phyloP scores from a whole-genome alignment of 2,329 filamentous ascomycete species.

The Penicillium sp. region DNA sequence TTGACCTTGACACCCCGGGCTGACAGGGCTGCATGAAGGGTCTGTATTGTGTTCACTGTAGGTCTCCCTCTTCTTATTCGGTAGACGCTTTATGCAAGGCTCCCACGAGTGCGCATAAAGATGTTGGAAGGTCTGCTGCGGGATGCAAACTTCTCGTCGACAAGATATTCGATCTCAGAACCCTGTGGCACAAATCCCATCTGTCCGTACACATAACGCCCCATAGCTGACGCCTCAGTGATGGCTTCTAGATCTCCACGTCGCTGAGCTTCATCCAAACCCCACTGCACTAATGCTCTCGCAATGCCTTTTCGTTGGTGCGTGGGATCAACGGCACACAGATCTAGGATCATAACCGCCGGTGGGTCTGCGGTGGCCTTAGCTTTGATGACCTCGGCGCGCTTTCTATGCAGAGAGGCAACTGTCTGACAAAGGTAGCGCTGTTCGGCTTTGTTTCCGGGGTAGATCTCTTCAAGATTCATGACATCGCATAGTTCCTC shows the following conservation, averaged over 20 bases:
- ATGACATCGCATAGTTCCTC: slow-evolving; percentile 9
- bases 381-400: slow-evolving; percentile 39
- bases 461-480: slow-evolving; percentile 42
- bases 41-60: too few relatives aligned
- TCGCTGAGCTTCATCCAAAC: slow-evolving; percentile 28
- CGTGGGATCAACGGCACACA: slow-evolving; percentile 55
- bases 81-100: background rate
- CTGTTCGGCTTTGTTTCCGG: slow-evolving; percentile 46
- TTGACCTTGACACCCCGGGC: too few relatives aligned
- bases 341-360: slow-evolving; percentile 51
- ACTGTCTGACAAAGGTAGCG: slow-evolving; percentile 50
- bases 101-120: slow-evolving; percentile 44
- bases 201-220: slow-evolving; percentile 48
- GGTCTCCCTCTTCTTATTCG: too few relatives aligned
- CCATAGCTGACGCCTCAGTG: slow-evolving; percentile 53
- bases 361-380: slow-evolving; percentile 34
- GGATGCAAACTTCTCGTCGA: slow-evolving; percentile 2
- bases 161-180: slow-evolving; percentile 26
- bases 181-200: slow-evolving; percentile 48
- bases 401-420: slow-evolving; percentile 37
- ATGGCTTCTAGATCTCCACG: slow-evolving; percentile 47
- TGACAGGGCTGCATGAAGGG: too few relatives aligned
- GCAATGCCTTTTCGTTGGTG: slow-evolving; percentile 55
- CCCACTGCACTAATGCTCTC: slow-evolving; percentile 49
- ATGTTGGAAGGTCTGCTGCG: slow-evolving; percentile 44